Percentiles rank a stretch among this genome's conserved stretches.
These are phyloP conservation scores for Penicillium paxilli DNA, from an alignment of 495 filamentous ascomycete genomes.

Conservation along the genomic window DNA sequence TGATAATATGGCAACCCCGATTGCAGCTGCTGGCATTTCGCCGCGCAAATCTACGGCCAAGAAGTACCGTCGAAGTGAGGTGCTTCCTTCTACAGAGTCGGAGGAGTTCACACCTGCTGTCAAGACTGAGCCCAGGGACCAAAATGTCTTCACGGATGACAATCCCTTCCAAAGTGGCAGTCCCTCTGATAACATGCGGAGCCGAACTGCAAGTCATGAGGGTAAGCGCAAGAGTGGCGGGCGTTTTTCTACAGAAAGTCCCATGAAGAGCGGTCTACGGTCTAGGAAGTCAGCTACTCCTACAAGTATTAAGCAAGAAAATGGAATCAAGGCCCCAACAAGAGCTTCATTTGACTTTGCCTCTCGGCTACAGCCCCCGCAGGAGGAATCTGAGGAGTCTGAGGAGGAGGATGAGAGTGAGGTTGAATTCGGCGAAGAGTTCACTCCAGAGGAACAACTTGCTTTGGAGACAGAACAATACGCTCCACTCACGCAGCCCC, in stretches of 20 bases:
- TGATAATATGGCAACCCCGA: slow-evolving; percentile 36
- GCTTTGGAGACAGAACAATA: slow-evolving; percentile 62
- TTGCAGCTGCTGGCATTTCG: slow-evolving; percentile 26
- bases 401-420: slow-evolving; percentile 41
- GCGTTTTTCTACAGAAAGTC: slow-evolving; percentile 36
- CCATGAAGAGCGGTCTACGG: slow-evolving; percentile 34
- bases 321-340: slow-evolving; percentile 34
- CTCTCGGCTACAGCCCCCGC: slow-evolving; percentile 20
- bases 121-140: slow-evolving; percentile 40
- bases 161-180: slow-evolving; percentile 95
- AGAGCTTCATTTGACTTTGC: slow-evolving; percentile 50
- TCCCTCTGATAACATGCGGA: slow-evolving; percentile 45
- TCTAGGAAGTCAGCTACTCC: slow-evolving; percentile 38
- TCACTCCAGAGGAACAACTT: slow-evolving; percentile 84
- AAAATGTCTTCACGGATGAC: slow-evolving; percentile 75
- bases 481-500: slow-evolving; percentile 28
- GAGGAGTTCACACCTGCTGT: slow-evolving; percentile 32
- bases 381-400: slow-evolving; percentile 32
- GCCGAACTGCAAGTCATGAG: slow-evolving; percentile 38
- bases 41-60: slow-evolving; percentile 45
- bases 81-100: slow-evolving; percentile 45
- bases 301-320: slow-evolving; percentile 35
- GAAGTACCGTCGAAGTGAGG: slow-evolving; percentile 58
- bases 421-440: slow-evolving; percentile 78
- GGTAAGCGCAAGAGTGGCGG: slow-evolving; percentile 51